Conservation (phyloP, 2,329 filamentous ascomycete species). For the Madurella fahalii region DNA sequence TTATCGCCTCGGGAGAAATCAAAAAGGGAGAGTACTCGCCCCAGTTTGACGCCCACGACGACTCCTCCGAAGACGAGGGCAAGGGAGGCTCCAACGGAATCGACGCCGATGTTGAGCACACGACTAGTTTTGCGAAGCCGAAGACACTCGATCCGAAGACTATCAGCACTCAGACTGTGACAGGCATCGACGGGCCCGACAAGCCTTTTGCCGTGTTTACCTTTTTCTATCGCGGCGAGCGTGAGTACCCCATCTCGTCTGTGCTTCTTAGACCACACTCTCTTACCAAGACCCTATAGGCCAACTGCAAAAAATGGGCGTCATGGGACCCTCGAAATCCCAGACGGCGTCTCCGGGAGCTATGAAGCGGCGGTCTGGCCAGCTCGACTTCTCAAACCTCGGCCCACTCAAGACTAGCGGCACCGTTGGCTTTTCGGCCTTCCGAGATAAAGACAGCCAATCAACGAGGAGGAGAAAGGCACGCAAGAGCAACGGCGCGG, state of each 20-base stretch:
- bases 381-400: conserved; percentile 80
- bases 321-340: conserved; percentile 65
- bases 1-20: conserved; percentile 92
- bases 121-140: conserved; percentile 94
- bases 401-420: conserved; percentile 81
- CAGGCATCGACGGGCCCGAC: conserved; percentile 91
- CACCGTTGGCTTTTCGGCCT: conserved; percentile 84
- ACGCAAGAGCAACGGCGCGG: conserved; percentile 61
- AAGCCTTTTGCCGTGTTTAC: conserved; percentile 97
- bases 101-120: conserved; percentile 88
- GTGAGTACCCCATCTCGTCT: conserved; percentile 54
- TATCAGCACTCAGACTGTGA: conserved; percentile 99
- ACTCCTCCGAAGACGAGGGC: conserved; percentile 67
- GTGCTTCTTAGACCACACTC: neutral
- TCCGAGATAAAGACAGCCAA: conserved; percentile 66
- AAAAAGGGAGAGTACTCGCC: conserved; percentile 98
- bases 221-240: conserved; percentile 93
- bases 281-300: conserved; percentile 48
- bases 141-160: conserved; percentile 95
- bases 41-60: conserved; percentile 94
- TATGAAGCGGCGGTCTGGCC: conserved; percentile 74
- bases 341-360: conserved; percentile 57
- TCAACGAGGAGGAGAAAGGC: conserved; percentile 54
- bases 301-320: conserved; percentile 95
- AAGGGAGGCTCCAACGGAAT: conserved; percentile 52